These are phyloP conservation scores for Coemansia umbellata DNA, from an alignment of 192 early-diverging fungal genomes.

Conservation along the genomic window DNA sequence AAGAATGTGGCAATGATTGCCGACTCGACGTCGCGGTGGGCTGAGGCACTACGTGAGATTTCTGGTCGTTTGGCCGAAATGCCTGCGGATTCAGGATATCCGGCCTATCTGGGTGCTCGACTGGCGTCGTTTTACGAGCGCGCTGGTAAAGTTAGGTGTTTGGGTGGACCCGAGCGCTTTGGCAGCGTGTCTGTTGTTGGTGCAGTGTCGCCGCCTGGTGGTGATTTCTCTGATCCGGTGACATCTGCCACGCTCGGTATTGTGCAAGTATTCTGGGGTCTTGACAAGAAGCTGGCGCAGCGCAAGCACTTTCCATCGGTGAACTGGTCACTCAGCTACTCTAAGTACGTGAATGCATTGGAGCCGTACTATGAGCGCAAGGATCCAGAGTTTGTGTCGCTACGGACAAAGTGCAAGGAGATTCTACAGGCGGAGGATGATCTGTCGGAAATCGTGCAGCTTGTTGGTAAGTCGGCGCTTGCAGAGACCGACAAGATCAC, in stretches of 20 bases:
- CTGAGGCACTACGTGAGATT: conserved; percentile 99
- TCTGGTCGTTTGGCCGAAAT: conserved; percentile 99
- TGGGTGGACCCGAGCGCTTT: conserved; percentile 89
- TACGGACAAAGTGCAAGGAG: conserved; percentile 95
- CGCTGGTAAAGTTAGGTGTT: conserved; percentile 94
- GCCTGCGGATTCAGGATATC: conserved; percentile 98
- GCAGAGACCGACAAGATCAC: conserved; percentile 99
- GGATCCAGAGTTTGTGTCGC: conserved; percentile 88
- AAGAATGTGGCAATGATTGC: conserved; percentile 99
- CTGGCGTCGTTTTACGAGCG: conserved; percentile 99
- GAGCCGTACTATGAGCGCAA: conserved; percentile 92
- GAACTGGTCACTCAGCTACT: conserved; percentile 97
- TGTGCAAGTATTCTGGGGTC: conserved; percentile 99
- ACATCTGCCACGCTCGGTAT: conserved; percentile 95
- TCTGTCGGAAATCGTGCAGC: conserved; percentile 98
- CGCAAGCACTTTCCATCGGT: conserved; percentile 99
- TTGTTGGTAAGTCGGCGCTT: conserved; percentile 93
- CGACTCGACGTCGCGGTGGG: conserved; percentile 99
- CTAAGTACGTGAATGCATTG: conserved; percentile 97
- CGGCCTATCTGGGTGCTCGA: conserved; percentile 96
- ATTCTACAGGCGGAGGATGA: conserved; percentile 99
- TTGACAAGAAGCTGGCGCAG: conserved; percentile 99
- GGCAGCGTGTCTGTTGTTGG: conserved; percentile 97
- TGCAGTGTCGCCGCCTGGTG: conserved; percentile 99
- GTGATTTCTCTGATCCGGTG: conserved; percentile 99